Base-by-base conservation (phyloP, 768 basidiomycete species). In the Lanmaoa rubissima region DNA sequence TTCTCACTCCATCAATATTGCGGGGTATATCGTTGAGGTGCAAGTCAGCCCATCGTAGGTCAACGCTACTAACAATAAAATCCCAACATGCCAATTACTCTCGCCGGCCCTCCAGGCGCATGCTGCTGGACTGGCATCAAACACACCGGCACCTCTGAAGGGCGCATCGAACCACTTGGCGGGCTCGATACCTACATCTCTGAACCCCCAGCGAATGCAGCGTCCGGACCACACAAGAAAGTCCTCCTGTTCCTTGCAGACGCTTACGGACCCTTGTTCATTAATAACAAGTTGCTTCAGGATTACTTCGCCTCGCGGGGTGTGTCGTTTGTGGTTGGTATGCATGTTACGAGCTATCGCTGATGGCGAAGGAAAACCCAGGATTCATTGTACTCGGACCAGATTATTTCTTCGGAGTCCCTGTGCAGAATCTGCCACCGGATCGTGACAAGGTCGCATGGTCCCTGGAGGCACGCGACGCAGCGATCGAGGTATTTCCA, bases 251-350 rank as follows among this genome's bases (percentile, higher is more conserved):
- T 78, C 73, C 75, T 82, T 46, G 63, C 83, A 6, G 85, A 87
- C 61, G 76, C 83, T 12, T 84, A 72, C 58, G 82, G 85, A 0
- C 81, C 85, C 0, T 70, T 83, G 46, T 83, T 71, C 63, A 48
- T 81, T 48, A 86, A 86, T 55, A 80, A 80, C 46, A 70, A 81
- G 66, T 69, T 86, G 2, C 60, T 86, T 7, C 83, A 85, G 61
- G 85, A 87, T 61, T 85, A 79, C 58, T 85, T 82, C 56, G 84
- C 86, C 9, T 74, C 78, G 1, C 72, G 75, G 24, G 86, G 85
- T 85, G 31, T 2, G 70, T 63, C 28, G 0, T n/a, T 21, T 24
- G 17, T 9, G 10, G 5, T 31, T 21, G 31, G 2, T 26, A 31
- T 39, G 3, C 9, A 8, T 34, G 7, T 48, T 6, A 16, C 21